Conservation (phyloP, 2,329 filamentous ascomycete species). For the Apiospora sp. region DNA sequence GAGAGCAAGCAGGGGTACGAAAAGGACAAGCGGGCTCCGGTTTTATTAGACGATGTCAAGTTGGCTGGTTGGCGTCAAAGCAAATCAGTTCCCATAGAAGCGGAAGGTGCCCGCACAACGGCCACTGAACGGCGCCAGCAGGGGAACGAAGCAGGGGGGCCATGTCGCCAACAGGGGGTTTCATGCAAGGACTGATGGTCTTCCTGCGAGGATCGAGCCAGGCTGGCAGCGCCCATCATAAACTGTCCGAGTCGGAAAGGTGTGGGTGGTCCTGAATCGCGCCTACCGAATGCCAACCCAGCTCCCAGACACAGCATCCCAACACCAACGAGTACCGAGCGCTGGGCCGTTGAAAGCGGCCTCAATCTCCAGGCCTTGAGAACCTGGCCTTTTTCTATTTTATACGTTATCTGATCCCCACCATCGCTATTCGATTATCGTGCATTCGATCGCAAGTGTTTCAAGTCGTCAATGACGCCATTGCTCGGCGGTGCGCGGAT, state of each 20-base stretch:
- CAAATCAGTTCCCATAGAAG: constrained; percentile 19
- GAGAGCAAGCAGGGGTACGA: neutral
- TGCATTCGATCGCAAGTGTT: constrained; percentile 18
- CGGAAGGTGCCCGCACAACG: constrained; percentile 17
- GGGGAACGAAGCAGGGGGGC: neutral
- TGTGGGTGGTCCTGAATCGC: constrained; percentile 10
- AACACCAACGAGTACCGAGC: constrained; percentile 15
- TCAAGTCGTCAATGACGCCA: constrained; percentile 21
- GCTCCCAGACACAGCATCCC: neutral
- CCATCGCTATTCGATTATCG: constrained; percentile 16
- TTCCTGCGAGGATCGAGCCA: constrained; percentile 20
- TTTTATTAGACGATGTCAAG: constrained; percentile 22
- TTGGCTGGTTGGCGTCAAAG: constrained; percentile 20
- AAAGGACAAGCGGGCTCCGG: neutral
- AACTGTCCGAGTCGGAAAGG: constrained; percentile 17
- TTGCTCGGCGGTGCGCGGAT: neutral
- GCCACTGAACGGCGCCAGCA: constrained; percentile 13
- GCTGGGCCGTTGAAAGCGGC: constrained; percentile 6
- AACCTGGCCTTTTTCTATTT: neutral
- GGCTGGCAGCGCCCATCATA: constrained; percentile 12
- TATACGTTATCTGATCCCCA: constrained; percentile 8
- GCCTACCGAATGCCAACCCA: neutral
- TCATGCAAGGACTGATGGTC: constrained; percentile 16
- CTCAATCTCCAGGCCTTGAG: constrained; percentile 13
- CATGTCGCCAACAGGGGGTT: neutral